Evolutionary conservation across 2,329 filamentous ascomycete genomes (phyloP).

Genomic region (Colletotrichum sansevieriae): DNA sequence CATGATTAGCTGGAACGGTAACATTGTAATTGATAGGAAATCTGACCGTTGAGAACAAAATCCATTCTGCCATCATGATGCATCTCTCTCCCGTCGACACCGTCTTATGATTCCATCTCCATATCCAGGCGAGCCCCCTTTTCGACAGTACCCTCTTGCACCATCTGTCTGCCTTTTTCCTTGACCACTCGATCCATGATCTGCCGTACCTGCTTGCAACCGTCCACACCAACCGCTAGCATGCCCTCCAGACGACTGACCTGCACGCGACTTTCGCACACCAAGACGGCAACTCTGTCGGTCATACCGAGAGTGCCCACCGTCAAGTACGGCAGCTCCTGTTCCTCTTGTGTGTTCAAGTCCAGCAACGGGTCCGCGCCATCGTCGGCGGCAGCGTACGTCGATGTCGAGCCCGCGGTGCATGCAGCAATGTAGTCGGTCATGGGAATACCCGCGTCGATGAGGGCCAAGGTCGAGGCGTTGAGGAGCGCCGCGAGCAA

Average conservation of each 20-base stretch:
- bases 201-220: constrained; percentile 86
- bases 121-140: constrained; percentile 63
- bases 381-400: constrained; percentile 75
- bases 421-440: constrained; percentile 89
- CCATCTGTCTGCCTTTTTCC: constrained; percentile 74
- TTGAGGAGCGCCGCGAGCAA: constrained; percentile 92
- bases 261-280: constrained; percentile 92
- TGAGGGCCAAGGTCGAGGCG: constrained; percentile 88
- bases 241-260: constrained; percentile 87
- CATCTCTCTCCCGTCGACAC: constrained; percentile 31
- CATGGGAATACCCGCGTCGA: constrained; percentile 97
- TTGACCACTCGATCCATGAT: constrained; percentile 86
- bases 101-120: constrained; percentile 60
- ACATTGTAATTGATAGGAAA: constrained; percentile 26
- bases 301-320: constrained; percentile 82
- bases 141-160: constrained; percentile 67
- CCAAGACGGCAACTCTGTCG: constrained; percentile 82
- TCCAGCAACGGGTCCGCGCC: constrained; percentile 83
- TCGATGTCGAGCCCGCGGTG: constrained; percentile 84
- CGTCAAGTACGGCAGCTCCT: constrained; percentile 90
- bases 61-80: constrained; percentile 17
- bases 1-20: constrained; percentile 29
- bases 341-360: constrained; percentile 83
- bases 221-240: constrained; percentile 92
- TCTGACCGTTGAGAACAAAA: constrained; percentile 28